Evolutionary conservation across 805 yeast species (phyloP).

Genomic region (Priceomyces melissophilus): DNA sequence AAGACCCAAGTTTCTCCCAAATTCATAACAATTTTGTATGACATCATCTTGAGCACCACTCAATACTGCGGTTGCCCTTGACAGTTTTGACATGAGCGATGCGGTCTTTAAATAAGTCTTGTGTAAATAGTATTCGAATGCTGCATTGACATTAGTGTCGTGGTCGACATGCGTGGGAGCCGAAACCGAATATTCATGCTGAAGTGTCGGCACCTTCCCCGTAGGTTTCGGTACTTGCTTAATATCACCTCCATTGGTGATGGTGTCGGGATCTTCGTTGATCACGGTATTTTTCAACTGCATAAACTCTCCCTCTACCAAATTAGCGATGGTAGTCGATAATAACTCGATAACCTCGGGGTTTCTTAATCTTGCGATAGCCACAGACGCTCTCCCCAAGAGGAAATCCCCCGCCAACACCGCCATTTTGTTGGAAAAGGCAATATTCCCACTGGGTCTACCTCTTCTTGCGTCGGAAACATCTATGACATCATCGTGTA

Average conservation of each 20-base stretch:
- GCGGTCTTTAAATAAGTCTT: constrained; percentile 96
- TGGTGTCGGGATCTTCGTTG: constrained; percentile 41
- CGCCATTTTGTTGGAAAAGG: constrained; percentile 96
- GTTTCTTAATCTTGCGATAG: constrained; percentile 86
- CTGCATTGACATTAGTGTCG: constrained; percentile 69
- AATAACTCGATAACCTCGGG: constrained; percentile 96
- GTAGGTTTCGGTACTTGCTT: constrained; percentile 53
- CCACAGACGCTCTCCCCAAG: constrained; percentile 93
- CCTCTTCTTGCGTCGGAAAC: constrained; percentile 85
- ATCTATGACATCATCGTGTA: constrained; percentile 97
- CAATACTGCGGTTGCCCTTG: constrained; percentile 88
- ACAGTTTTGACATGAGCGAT: constrained; percentile 86
- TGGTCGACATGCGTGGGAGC: constrained; percentile 48
- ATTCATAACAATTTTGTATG: constrained; percentile 85
- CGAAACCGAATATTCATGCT: constrained; percentile 54
- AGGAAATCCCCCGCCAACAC: constrained; percentile 95
- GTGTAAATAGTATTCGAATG: constrained; percentile 91
- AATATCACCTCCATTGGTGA: constrained; percentile 47
- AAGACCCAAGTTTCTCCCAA: constrained; percentile 88
- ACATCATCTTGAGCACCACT: constrained; percentile 75
- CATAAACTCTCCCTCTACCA: constrained; percentile 99
- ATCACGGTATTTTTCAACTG: constrained; percentile 91
- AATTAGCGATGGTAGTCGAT: constrained; percentile 93
- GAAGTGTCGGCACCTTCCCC: constrained; percentile 58
- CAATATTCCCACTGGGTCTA: constrained; percentile 85